Conservation (phyloP, 2,329 filamentous ascomycete genomes). For the Nigrospora osmanthi region DNA sequence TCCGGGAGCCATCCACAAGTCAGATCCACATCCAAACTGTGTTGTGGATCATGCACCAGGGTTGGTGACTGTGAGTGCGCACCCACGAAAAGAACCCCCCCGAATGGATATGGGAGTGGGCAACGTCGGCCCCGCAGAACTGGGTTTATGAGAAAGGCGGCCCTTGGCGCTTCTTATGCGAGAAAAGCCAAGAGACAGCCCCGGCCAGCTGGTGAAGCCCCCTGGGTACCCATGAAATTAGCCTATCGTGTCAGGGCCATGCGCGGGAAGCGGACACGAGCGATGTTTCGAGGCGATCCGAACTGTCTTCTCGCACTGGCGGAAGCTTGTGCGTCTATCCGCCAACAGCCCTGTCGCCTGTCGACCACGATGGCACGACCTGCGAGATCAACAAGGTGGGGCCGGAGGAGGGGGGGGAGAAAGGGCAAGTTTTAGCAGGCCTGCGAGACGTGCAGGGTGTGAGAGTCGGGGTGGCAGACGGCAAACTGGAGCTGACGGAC, state of each 20-base stretch:
- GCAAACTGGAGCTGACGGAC: too few species aligned
- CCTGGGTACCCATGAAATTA: too few species aligned
- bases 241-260: too few species aligned
- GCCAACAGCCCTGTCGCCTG: too few species aligned
- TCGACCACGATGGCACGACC: slow-evolving; percentile 3
- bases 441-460: slow-evolving; percentile 20
- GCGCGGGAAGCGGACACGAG: too few species aligned
- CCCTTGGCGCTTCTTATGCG: slow-evolving; percentile 1
- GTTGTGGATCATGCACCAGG: slow-evolving; percentile 16
- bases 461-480: background rate
- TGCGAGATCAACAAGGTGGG: slow-evolving; percentile 5
- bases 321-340: too few species aligned
- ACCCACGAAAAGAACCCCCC: background rate
- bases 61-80: slow-evolving; percentile 10
- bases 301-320: too few species aligned
- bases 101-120: background rate
- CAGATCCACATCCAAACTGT: slow-evolving; percentile 14
- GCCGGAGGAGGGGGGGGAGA: slow-evolving; percentile 1
- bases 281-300: too few species aligned
- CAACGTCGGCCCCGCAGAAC: slow-evolving; percentile 1
- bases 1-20: slow-evolving; percentile 16
- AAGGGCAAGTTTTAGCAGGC: slow-evolving; percentile 12
- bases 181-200: background rate
- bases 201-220: background rate
- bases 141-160: background rate